phyloP scores from a whole-genome alignment of 352 stramenopile species.

The Globisporangium viniferum region DNA sequence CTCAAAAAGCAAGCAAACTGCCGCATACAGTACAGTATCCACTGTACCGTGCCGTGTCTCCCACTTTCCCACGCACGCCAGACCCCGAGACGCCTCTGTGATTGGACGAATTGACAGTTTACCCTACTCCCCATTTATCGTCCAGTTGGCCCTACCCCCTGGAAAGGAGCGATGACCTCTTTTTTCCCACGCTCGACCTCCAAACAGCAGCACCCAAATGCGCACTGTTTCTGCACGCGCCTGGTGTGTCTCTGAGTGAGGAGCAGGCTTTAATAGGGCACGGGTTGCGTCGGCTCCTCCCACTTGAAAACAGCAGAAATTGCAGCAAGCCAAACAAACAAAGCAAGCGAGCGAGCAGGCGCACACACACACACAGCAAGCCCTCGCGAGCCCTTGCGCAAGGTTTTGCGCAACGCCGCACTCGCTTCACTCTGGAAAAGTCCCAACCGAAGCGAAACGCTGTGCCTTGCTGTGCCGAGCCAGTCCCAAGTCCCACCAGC shows the following conservation, averaged over 20 bases:
- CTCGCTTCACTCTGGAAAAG: constrained; percentile 17
- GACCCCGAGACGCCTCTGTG: not conserved
- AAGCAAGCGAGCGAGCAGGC: not conserved
- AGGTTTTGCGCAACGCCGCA: not conserved
- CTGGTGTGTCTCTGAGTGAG: constrained; percentile 15
- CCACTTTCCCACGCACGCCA: constrained; percentile 10
- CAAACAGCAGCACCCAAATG: not conserved
- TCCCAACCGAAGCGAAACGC: constrained; percentile 11
- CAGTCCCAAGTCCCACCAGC: not conserved
- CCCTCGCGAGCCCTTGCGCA: not conserved
- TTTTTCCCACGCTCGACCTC: not conserved
- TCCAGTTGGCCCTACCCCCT: not conserved
- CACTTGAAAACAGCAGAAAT: constrained; percentile 1
- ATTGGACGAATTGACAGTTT: not conserved
- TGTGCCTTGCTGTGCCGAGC: not conserved
- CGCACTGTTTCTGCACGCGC: not conserved
- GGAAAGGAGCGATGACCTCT: not conserved
- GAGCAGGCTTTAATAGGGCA: not conserved
- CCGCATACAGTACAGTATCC: constrained; percentile 9
- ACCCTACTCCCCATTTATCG: not conserved
- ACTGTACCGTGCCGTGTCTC: not conserved
- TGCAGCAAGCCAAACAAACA: not conserved
- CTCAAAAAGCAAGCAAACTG: not conserved
- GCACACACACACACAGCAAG: too few relatives aligned
- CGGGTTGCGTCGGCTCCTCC: not conserved